Base-by-base conservation (phyloP, 2,329 filamentous ascomycete genomes). In the Colletotrichum incanum region DNA sequence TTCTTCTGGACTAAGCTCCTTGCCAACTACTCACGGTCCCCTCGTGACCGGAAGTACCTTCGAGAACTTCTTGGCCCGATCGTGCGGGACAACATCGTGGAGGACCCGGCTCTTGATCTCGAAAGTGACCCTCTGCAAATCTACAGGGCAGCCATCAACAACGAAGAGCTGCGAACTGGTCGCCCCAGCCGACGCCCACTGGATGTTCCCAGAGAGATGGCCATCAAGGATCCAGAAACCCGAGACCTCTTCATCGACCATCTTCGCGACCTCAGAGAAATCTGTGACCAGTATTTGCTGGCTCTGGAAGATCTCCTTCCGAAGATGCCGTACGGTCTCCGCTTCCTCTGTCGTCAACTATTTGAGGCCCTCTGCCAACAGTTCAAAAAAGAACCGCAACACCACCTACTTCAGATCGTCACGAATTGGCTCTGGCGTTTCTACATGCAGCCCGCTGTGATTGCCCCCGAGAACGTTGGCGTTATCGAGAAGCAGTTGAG, bases 81-180 rank as follows among this genome's bases (percentile, higher is more conserved):
- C 59, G 93, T 99, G 76, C 93, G 93, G 74, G 94, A 97, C 79
- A 96, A 96, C 79, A 95, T 99, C 77, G 92, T 98, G 66, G 96
- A 98, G 66, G 96, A 98, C 76, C 92, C 95, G 16, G 93, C 92
- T 6, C 86, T 99, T 43, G 96, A 99, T 80, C 87, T 99, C 34
- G 96, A 99, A 82, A 98, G 96, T 80, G 96, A 99, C 79, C 96
- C 96, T 0, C 93, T 98, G 86, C 96, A 98, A 77, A 99, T 99
- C 69, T 98, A 99, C 83, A 91, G 94, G 52, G 96, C 95, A 6
- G 92, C 94, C 18, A 97, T 99, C 84, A 98, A 97, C 84, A 98
- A 99, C 77, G 96, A 98, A 82, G 96, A 99, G 83, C 90, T 99
- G 31, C 92, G 94, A 23, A 99, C 96, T 0, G 96, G 96, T 5